Percentiles rank a stretch among this genome's conserved stretches.
These are phyloP conservation scores for Trichoderma gracile DNA, from an alignment of 2,329 filamentous ascomycete species.

Conservation along the genomic window DNA sequence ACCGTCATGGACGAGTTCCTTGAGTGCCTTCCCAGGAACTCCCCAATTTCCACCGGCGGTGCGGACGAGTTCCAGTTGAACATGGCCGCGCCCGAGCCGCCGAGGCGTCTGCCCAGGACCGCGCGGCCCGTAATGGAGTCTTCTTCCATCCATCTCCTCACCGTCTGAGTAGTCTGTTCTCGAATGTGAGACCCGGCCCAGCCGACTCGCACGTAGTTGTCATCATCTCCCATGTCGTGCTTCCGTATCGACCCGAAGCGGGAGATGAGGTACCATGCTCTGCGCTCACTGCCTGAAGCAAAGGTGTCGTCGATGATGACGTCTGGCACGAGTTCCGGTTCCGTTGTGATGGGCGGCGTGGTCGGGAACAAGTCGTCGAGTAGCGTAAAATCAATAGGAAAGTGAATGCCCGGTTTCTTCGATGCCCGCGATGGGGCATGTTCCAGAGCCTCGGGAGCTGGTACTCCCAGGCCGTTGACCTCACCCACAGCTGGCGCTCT, in stretches of 20 bases:
- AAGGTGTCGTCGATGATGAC: constrained; percentile 55
- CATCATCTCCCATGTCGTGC: constrained; percentile 58
- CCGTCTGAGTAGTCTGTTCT: constrained; percentile 56
- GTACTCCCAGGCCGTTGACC: too few relatives aligned
- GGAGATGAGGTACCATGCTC: constrained; percentile 65
- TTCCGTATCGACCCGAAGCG: constrained; percentile 59
- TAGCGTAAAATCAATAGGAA: constrained; percentile 39
- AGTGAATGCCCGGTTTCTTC: constrained; percentile 29
- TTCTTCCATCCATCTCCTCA: constrained; percentile 67
- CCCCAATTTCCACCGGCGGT: constrained; percentile 50
- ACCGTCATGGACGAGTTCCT: constrained; percentile 33
- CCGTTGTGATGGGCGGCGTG: constrained; percentile 30
- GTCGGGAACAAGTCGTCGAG: constrained; percentile 40
- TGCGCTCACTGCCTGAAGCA: constrained; percentile 57
- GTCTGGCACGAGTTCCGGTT: constrained; percentile 46
- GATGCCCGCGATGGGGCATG: not conserved
- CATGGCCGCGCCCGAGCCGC: constrained; percentile 48
- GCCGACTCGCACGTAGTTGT: constrained; percentile 59
- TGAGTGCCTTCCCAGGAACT: constrained; percentile 35
- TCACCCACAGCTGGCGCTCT: not conserved
- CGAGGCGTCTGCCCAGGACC: constrained; percentile 41
- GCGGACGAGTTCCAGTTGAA: constrained; percentile 64
- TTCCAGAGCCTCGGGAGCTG: not conserved
- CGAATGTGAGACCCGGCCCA: constrained; percentile 60
- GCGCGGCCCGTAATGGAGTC: constrained; percentile 58